phyloP scores from a whole-genome alignment of 352 stramenopile genomes.

The Phytopythium oedochilum region DNA sequence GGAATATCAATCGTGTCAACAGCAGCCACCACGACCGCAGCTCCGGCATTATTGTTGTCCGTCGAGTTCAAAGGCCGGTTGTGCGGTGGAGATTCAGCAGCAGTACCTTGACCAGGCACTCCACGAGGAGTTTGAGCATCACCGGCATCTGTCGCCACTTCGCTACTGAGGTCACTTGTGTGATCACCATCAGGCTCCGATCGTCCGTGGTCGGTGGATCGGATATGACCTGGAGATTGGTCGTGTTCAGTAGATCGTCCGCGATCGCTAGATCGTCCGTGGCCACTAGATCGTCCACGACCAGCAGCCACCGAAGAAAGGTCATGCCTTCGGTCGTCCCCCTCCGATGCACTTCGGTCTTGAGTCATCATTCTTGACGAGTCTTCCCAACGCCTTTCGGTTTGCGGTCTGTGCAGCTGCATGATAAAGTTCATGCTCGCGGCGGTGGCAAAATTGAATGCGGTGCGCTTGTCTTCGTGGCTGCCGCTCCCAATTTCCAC shows the following conservation, averaged over 20 bases:
- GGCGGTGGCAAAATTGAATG: slow-evolving; percentile 36
- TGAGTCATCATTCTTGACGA: background rate
- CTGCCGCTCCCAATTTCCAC: slow-evolving; percentile 70
- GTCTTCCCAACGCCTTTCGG: background rate
- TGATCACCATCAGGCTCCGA: background rate
- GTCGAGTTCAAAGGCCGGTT: too few relatives aligned
- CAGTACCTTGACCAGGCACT: too few relatives aligned
- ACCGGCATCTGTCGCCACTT: background rate
- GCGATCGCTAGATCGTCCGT: too few relatives aligned
- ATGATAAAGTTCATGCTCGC: slow-evolving; percentile 44
- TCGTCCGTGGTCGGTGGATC: background rate
- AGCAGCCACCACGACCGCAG: background rate
- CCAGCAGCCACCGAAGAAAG: too few relatives aligned
- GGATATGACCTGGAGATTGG: too few relatives aligned
- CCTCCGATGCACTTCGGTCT: background rate
- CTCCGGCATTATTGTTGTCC: too few relatives aligned
- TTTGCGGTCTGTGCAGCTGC: slow-evolving; percentile 2
- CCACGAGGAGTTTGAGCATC: background rate
- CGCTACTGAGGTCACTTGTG: too few relatives aligned
- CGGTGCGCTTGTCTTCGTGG: slow-evolving; percentile 41
- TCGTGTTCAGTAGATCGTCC: too few relatives aligned
- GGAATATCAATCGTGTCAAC: background rate
- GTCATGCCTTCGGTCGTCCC: background rate
- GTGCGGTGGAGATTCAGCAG: too few relatives aligned
- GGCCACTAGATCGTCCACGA: background rate